Evolutionary conservation across 148 eudicot species (phyloP).

Genomic region (Hydrangea macrophylla): DNA sequence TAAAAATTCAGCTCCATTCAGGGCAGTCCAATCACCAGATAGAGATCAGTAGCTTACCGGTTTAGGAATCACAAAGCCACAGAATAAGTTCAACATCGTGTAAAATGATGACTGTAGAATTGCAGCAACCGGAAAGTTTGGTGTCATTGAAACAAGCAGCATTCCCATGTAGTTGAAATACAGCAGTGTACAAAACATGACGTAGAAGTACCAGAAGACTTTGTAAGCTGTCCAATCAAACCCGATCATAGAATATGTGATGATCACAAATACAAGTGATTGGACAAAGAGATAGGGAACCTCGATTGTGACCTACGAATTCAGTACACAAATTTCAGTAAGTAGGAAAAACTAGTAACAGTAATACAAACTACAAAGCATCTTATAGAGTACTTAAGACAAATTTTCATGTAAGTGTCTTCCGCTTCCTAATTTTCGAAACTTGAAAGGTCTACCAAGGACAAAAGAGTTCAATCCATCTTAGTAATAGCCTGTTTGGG

Average conservation of each 20-base stretch:
- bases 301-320: constrained; percentile 57
- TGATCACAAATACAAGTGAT: constrained; percentile 40
- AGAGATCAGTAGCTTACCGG: constrained; percentile 49
- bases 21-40: not conserved
- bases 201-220: constrained; percentile 61
- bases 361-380: not conserved
- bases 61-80: constrained; percentile 62
- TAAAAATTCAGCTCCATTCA: not conserved
- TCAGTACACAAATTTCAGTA: not conserved
- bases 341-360: not conserved
- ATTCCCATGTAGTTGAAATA: constrained; percentile 68
- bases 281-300: constrained; percentile 57
- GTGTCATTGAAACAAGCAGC: constrained; percentile 63
- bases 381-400: not conserved
- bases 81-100: constrained; percentile 50
- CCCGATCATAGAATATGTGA: constrained; percentile 83
- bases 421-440: no score
- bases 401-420: no score
- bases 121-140: constrained; percentile 50
- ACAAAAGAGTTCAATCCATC: no score
- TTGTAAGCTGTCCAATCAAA: constrained; percentile 54
- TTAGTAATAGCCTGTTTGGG: no score
- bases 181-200: constrained; percentile 57
- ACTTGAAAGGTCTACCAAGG: no score
- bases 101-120: constrained; percentile 42